Evolutionary conservation across 148 eudicot genomes (phyloP).

Genomic region (Arbutus unedo): DNA sequence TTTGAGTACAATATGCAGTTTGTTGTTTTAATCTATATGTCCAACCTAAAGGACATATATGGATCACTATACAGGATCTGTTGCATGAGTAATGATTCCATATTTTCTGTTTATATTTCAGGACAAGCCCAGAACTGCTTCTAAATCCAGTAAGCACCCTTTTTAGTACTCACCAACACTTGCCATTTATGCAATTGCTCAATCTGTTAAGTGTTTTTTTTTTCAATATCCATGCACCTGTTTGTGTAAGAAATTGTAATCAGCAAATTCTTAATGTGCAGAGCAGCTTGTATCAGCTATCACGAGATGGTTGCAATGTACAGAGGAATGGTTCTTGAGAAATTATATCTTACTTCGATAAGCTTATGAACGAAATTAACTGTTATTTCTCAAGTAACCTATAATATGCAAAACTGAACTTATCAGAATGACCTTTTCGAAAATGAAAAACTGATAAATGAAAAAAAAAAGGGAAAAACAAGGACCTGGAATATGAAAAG

Average conservation of each 20-base stretch:
- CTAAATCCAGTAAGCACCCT: conserved; percentile 81
- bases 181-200: conserved; percentile 3
- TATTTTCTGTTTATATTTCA: conserved; percentile 40
- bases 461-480: neutral
- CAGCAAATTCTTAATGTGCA: neutral
- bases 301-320: neutral
- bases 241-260: neutral
- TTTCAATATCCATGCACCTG: neutral
- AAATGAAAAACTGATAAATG: no score
- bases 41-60: neutral
- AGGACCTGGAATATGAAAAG: neutral
- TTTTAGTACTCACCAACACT: neutral
- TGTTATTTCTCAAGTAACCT: neutral
- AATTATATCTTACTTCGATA: neutral
- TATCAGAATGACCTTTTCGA: neutral
- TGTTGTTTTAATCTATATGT: neutral
- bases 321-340: neutral
- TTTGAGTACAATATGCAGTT: neutral
- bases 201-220: neutral
- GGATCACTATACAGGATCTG: neutral
- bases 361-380: neutral
- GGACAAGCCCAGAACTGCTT: conserved; percentile 95
- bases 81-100: conserved; percentile 13
- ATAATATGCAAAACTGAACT: neutral
- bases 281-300: neutral